phyloP scores from a whole-genome alignment of 352 stramenopile species.

The Globisporangium apiculatum region DNA sequence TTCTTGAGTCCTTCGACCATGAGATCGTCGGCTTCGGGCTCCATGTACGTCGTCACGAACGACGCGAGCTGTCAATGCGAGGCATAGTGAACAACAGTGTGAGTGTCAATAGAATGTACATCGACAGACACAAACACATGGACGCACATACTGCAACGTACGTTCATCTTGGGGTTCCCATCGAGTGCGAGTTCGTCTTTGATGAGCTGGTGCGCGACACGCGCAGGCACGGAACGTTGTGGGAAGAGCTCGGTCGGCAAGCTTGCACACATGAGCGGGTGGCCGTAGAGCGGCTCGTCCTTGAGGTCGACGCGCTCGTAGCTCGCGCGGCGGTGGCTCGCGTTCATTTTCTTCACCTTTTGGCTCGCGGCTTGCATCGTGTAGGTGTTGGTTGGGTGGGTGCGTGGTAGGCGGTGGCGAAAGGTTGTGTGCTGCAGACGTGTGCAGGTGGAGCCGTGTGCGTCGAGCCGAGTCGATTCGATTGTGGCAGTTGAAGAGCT shows the following conservation, averaged over 20 bases:
- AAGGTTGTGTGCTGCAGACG: not conserved
- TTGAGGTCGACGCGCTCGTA: conserved; percentile 11
- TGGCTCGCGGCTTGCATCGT: conserved; percentile 36
- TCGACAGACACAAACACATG: not conserved
- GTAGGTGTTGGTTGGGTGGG: too few species aligned
- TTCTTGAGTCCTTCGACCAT: conserved; percentile 85
- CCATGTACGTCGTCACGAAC: conserved; percentile 92
- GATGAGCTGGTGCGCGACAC: conserved; percentile 83
- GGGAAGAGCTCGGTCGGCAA: conserved; percentile 63
- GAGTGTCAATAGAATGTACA: not conserved
- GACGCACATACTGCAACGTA: conserved; percentile 11
- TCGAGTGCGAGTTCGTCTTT: conserved; percentile 87
- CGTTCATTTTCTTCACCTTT: conserved; percentile 8
- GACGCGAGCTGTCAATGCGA: conserved; percentile 49
- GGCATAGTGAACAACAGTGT: not conserved
- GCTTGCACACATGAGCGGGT: conserved; percentile 71
- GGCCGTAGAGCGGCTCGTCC: conserved; percentile 66
- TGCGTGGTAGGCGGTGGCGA: not conserved
- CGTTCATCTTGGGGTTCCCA: conserved; percentile 88
- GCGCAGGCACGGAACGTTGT: conserved; percentile 55
- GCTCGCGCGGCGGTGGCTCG: conserved; percentile 11
- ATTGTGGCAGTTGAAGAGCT: not conserved
- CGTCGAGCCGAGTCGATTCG: not conserved
- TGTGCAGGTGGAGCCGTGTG: not conserved
- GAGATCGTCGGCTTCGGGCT: conserved; percentile 86